These are phyloP conservation scores for Entonaema liquescens DNA, from an alignment of 495 filamentous ascomycete genomes.

Conservation along the genomic window DNA sequence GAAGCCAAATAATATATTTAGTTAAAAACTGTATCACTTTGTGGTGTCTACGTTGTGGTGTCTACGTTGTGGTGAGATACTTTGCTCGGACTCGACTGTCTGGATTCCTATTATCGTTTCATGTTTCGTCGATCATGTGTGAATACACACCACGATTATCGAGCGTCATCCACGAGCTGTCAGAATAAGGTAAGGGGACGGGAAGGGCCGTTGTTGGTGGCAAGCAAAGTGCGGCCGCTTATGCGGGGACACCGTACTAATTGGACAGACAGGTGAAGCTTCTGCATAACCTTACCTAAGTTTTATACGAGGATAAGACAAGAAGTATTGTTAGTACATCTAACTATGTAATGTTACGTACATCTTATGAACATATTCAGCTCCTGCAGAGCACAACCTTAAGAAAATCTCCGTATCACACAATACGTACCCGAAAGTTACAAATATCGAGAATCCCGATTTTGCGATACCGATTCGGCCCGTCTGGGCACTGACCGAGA, in stretches of 20 bases:
- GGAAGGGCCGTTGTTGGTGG: too few species aligned
- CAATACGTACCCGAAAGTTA: background rate
- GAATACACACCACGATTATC: background rate
- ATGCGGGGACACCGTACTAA: too few species aligned
- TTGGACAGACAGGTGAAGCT: background rate
- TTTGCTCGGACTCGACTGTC: background rate
- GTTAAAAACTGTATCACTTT: background rate
- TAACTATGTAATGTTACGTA: too few species aligned
- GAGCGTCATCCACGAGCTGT: background rate
- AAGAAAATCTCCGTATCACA: background rate
- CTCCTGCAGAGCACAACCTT: background rate
- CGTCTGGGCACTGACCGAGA: background rate
- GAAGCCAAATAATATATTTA: slow-evolving; percentile 1
- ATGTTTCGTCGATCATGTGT: background rate
- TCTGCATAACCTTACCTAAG: background rate
- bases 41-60: background rate
- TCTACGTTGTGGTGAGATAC: background rate
- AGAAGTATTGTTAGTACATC: too few species aligned
- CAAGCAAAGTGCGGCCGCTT: too few species aligned
- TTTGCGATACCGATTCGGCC: background rate
- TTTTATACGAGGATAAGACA: background rate
- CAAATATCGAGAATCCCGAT: background rate
- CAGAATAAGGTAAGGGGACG: too few species aligned
- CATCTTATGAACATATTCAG: too few species aligned
- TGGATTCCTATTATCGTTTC: background rate